phyloP scores from a whole-genome alignment of 1,284 basidiomycete species.

The Sporisorium graminicola region DNA sequence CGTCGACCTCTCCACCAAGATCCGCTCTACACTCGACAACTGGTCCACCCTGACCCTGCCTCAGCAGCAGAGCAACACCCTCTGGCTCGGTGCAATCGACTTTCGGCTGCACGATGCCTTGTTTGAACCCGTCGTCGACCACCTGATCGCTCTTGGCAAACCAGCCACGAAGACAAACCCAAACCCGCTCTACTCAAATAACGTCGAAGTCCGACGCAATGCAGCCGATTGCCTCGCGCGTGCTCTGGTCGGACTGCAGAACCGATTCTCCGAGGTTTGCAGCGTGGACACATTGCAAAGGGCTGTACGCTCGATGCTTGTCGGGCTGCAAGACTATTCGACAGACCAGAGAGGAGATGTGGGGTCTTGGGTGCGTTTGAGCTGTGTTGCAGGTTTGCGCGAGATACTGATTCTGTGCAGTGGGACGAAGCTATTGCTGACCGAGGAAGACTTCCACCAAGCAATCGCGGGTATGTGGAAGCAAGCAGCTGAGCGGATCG shows the following conservation, averaged over 20 bases:
- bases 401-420: slow-evolving; percentile 74
- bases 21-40: slow-evolving; percentile 73
- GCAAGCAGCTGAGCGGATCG: slow-evolving; percentile 89
- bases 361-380: slow-evolving; percentile 92
- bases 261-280: neutral
- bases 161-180: slow-evolving; percentile 72
- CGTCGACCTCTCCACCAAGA: slow-evolving; percentile 73
- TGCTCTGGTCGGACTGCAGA: slow-evolving; percentile 7
- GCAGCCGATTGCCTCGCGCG: slow-evolving; percentile 77
- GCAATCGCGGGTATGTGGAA: slow-evolving; percentile 78
- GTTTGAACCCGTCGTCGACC: slow-evolving; percentile 74
- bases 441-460: slow-evolving; percentile 22
- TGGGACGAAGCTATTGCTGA: neutral
- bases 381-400: slow-evolving; percentile 77
- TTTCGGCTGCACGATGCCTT: slow-evolving; percentile 76
- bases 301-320: slow-evolving; percentile 65
- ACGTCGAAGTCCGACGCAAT: slow-evolving; percentile 79
- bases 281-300: neutral
- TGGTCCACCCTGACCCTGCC: slow-evolving; percentile 74
- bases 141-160: slow-evolving; percentile 76
- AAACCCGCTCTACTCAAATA: slow-evolving; percentile 29
- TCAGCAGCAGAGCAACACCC: slow-evolving; percentile 82
- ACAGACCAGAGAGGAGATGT: slow-evolving; percentile 95
- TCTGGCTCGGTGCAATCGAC: slow-evolving; percentile 80
- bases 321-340: slow-evolving; percentile 87